A percentile compares a stretch with the other conserved stretches of the same genome.
Evolutionary conservation across 768 basidiomycete genomes (phyloP).

Genomic region (Pisolithus tinctorius): DNA sequence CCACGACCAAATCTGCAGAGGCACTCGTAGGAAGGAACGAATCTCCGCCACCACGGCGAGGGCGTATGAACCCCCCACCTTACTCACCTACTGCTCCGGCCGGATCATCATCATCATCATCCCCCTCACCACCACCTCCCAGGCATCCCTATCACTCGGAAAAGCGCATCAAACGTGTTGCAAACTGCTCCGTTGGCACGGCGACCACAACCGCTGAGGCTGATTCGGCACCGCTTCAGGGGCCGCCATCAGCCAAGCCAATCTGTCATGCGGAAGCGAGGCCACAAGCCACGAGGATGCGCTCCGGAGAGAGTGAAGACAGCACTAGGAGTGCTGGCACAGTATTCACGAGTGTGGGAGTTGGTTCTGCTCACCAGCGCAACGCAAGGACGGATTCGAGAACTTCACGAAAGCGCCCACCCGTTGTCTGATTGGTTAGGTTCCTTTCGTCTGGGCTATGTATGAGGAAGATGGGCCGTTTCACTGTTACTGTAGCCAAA

Average conservation of each 20-base stretch:
- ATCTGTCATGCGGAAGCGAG: neutral
- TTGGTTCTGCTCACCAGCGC: neutral
- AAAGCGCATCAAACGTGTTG: neutral
- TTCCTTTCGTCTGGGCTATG: too few species aligned
- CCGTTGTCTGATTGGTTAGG: neutral
- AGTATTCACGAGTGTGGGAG: neutral
- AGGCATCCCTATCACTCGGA: neutral
- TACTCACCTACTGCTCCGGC: constrained; percentile 11
- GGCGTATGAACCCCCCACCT: constrained; percentile 23
- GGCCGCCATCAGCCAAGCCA: neutral
- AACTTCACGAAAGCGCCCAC: neutral
- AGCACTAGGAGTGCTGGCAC: neutral
- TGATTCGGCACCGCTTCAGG: neutral
- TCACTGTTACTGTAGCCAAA: too few species aligned
- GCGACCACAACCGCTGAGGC: neutral
- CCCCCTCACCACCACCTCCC: neutral
- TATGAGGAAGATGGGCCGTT: too few species aligned
- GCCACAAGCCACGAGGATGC: neutral
- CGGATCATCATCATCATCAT: neutral
- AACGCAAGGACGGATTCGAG: neutral
- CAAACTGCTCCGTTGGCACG: neutral
- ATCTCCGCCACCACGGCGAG: constrained; percentile 5
- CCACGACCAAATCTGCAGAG: constrained; percentile 3
- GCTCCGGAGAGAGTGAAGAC: too few species aligned
- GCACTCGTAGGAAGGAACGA: neutral